Base-by-base conservation (phyloP, 2,329 filamentous ascomycete species). In the Chalara sp. region DNA sequence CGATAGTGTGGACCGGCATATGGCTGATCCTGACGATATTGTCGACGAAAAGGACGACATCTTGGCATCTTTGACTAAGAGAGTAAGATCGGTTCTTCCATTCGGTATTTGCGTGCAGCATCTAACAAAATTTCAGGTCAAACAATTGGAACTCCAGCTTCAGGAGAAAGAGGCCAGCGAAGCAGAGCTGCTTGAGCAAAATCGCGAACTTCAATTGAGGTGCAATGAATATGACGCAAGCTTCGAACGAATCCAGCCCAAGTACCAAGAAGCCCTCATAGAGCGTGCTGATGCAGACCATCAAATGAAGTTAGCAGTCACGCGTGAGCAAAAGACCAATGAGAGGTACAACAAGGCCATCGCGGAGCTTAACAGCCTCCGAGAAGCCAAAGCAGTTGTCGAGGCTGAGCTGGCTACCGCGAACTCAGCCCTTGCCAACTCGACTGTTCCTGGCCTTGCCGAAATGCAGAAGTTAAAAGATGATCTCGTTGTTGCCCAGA, bases 231-330 rank as follows among this genome's bases (percentile, higher is more conserved):
- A 75, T 48, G 66, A 72, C 46, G 67, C 65, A 28, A 75, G 75
- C 2, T 62, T 74, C 2, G 66, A 67, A 28, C 64, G 65, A 5
- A 71, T 80, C 4, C 73, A 79, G 46, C 62, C 66, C 6, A 71
- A 70, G 42, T 75, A 74, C 51, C 72, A 76, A 56, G 68, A 68
- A 11, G 76, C 79, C 3, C 62, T 81, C 5, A 65, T 73, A 51
- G 79, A 83, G 28, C 74, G 77, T 33, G 69, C 75, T 40, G 72
- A 80, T 56, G 68, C 64, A 21, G 69, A 80, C 32, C 71, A 71
- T 46, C 65, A 70, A 39, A 61, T 57, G 5, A 68, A 67, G 2
- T 41, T 55, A 28, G 44, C 55, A 0, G 32, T 52, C 6, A 44
- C 37, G 11, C 51, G 52, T 13, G 55, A 58, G 42, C 35, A 49